These are phyloP conservation scores for Boechera stricta DNA, from an alignment of 345 rosid species.

Conservation along the genomic window DNA sequence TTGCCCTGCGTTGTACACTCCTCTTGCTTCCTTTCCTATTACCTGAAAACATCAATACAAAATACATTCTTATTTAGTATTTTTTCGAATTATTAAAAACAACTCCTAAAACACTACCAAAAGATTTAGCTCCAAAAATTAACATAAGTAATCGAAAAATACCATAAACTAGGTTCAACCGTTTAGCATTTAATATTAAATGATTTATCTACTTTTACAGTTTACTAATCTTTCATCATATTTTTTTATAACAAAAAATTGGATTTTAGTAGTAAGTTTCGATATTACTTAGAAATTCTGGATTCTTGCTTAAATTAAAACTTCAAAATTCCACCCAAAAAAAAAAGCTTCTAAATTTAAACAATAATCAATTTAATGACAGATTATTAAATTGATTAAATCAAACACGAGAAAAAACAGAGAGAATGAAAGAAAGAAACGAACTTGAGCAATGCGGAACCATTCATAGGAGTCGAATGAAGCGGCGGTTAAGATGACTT, in stretches of 20 bases:
- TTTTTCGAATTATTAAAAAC: not conserved
- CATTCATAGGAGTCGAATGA: conserved; percentile 72
- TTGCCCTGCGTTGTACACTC: conserved; percentile 68
- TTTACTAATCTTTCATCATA: too few species aligned
- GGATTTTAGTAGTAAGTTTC: not conserved
- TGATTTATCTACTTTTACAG: too few species aligned
- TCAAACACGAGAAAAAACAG: not conserved
- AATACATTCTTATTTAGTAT: not conserved
- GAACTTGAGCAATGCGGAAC: conserved; percentile 87
- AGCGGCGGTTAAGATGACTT: conserved; percentile 81
- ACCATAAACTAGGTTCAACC: not conserved
- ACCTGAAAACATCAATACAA: conserved; percentile 39
- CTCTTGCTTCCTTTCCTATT: conserved; percentile 73
- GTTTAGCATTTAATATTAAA: not conserved
- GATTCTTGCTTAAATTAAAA: not conserved
- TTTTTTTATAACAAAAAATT: too few species aligned
- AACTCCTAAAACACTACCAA: not conserved
- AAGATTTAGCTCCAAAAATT: not conserved
- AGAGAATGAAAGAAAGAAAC: conserved; percentile 13
- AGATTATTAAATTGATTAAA: not conserved
- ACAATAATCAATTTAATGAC: not conserved
- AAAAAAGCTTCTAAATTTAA: not conserved
- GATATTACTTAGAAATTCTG: not conserved
- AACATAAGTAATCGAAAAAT: not conserved
- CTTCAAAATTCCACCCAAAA: not conserved